These are phyloP conservation scores for Globisporangium spinosum DNA, from an alignment of 352 stramenopile genomes.

Conservation along the genomic window DNA sequence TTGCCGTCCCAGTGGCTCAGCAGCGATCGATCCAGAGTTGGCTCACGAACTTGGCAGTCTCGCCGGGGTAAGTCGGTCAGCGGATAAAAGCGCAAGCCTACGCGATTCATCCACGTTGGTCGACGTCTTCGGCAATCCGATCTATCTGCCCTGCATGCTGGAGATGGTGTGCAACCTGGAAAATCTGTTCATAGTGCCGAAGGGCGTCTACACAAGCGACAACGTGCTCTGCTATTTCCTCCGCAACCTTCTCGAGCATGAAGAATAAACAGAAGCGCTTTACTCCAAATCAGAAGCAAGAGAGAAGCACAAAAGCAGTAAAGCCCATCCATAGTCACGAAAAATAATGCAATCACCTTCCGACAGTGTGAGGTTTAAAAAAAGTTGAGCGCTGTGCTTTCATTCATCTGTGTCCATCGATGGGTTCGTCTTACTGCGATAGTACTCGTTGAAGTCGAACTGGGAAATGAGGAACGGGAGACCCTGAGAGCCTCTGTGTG, in stretches of 20 bases:
- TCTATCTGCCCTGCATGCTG: constrained; percentile 42
- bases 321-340: not conserved
- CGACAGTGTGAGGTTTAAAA: not conserved
- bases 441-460: constrained; percentile 92
- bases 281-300: not conserved
- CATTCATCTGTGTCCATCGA: constrained; percentile 45
- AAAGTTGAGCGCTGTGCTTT: constrained; percentile 13
- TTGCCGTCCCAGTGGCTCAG: constrained; percentile 21
- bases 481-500: constrained; percentile 60
- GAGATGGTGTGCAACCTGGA: constrained; percentile 46
- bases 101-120: not conserved
- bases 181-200: constrained; percentile 43
- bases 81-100: not conserved
- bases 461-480: constrained; percentile 85
- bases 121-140: constrained; percentile 49
- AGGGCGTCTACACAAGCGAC: constrained; percentile 35
- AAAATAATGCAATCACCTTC: not conserved
- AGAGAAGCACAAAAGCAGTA: not conserved
- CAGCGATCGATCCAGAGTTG: not conserved
- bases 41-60: not conserved
- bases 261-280: not conserved
- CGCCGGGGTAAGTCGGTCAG: too few relatives aligned
- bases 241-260: constrained; percentile 51
- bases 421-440: constrained; percentile 53
- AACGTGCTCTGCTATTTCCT: constrained; percentile 74